Conservation (phyloP, 108 stramenopile genomes). For the Fragilariopsis cylindrus region DNA sequence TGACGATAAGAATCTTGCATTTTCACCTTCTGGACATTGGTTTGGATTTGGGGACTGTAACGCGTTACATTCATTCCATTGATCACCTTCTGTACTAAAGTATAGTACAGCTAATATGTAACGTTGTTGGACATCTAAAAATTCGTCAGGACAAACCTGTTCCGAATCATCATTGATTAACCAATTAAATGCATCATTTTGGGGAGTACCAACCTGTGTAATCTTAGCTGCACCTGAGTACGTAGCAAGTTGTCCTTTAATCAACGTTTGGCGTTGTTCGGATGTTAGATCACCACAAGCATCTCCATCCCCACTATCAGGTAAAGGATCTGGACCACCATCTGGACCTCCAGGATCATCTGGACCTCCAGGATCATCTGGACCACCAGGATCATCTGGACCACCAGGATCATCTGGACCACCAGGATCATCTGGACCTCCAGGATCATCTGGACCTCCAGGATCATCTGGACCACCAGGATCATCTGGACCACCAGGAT, state of each 20-base stretch:
- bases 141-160: conserved; percentile 50
- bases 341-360: neutral
- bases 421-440: too few species aligned
- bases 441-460: too few species aligned
- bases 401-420: too few species aligned
- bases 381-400: too few species aligned
- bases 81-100: conserved; percentile 50
- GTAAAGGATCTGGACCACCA: too few species aligned
- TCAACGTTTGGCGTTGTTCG: conserved; percentile 8
- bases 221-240: neutral
- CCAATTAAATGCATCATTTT: conserved; percentile 61
- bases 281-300: conserved; percentile 21
- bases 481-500: too few species aligned
- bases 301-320: neutral
- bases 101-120: conserved; percentile 53
- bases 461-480: too few species aligned
- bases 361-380: neutral
- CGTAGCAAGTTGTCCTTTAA: conserved; percentile 10
- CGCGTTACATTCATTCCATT: conserved; percentile 37
- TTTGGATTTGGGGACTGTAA: neutral
- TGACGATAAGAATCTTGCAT: conserved; percentile 33
- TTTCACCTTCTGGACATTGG: conserved; percentile 19
- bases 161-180: conserved; percentile 46
- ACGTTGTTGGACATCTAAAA: conserved; percentile 40
- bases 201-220: conserved; percentile 33